Percentiles rank a stretch among this genome's conserved stretches.
Evolutionary conservation across 1,284 basidiomycete species (phyloP).

Genomic region (Moesziomyces parantarcticus): DNA sequence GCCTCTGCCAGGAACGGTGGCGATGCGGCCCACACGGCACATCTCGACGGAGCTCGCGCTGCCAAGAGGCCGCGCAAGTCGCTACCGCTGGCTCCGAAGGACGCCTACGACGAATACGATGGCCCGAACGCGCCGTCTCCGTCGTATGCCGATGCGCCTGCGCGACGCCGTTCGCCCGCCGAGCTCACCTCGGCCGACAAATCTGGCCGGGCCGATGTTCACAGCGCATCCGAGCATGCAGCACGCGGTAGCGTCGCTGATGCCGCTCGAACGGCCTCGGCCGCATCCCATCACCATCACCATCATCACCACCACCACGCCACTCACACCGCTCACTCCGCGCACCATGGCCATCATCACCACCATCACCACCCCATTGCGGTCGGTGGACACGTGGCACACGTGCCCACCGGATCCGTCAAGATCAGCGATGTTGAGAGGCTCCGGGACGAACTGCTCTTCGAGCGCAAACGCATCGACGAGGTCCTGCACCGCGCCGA

Average conservation of each 20-base stretch:
- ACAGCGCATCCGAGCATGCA: conserved; percentile 28
- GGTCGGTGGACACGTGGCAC: conserved; percentile 20
- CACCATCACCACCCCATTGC: conserved; percentile 47
- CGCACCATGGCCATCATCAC: conserved; percentile 36
- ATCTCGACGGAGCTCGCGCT: conserved; percentile 19
- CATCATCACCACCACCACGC: conserved; percentile 53
- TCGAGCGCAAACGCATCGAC: conserved; percentile 55
- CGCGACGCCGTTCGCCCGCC: conserved; percentile 18
- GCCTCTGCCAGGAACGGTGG: conserved; percentile 21
- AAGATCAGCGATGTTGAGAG: conserved; percentile 56
- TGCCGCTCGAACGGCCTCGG: conserved; percentile 8
- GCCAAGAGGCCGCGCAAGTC: conserved; percentile 43
- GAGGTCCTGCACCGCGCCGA: conserved; percentile 59
- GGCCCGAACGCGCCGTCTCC: conserved; percentile 1
- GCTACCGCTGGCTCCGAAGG: conserved; percentile 21
- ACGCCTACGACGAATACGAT: conserved; percentile 27
- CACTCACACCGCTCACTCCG: conserved; percentile 26
- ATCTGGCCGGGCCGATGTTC: conserved; percentile 2
- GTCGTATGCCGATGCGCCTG: conserved; percentile 5
- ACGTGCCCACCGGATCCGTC: conserved; percentile 3
- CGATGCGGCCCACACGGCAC: conserved; percentile 9
- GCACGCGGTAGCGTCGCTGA: conserved; percentile 14
- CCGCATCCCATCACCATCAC: conserved; percentile 44
- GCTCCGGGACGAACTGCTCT: conserved; percentile 56
- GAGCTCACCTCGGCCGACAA: conserved; percentile 18